These are phyloP conservation scores for Plasmopara halstedii DNA, from an alignment of 352 stramenopile species.

Conservation along the genomic window DNA sequence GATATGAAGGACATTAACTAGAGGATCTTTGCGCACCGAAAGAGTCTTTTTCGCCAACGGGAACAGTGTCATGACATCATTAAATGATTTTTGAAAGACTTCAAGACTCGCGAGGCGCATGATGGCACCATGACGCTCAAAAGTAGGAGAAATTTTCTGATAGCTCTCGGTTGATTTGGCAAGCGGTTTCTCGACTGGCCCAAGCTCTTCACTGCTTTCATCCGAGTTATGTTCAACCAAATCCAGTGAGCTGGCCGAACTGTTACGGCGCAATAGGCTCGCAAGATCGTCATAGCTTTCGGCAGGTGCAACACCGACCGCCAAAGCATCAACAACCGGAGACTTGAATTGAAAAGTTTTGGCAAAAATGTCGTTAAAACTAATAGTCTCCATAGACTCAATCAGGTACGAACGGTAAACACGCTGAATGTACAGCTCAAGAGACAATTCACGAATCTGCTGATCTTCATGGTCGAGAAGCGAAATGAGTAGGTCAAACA, in stretches of 20 bases:
- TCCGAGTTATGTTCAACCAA: constrained; percentile 26
- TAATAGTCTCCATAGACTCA: constrained; percentile 73
- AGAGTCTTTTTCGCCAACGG: constrained; percentile 62
- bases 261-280: constrained; percentile 59
- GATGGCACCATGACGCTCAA: constrained; percentile 77
- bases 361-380: constrained; percentile 54
- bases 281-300: constrained; percentile 82
- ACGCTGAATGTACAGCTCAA: constrained; percentile 78
- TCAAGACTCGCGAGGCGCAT: constrained; percentile 84
- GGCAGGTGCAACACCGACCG: constrained; percentile 58
- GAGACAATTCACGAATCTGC: constrained; percentile 56
- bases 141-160: constrained; percentile 63
- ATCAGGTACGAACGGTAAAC: constrained; percentile 86
- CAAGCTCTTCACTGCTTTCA: constrained; percentile 32
- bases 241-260: constrained; percentile 32
- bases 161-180: constrained; percentile 40
- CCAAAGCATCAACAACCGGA: constrained; percentile 66
- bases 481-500: constrained; percentile 81
- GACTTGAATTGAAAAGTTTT: constrained; percentile 87
- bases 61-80: constrained; percentile 62
- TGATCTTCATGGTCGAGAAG: constrained; percentile 66
- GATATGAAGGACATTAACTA: constrained; percentile 81
- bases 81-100: constrained; percentile 61
- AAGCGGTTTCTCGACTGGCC: constrained; percentile 18
- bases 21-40: constrained; percentile 50